Base-by-base conservation (phyloP, 306 rosid genomes). In the Prinsepia uniflora region DNA sequence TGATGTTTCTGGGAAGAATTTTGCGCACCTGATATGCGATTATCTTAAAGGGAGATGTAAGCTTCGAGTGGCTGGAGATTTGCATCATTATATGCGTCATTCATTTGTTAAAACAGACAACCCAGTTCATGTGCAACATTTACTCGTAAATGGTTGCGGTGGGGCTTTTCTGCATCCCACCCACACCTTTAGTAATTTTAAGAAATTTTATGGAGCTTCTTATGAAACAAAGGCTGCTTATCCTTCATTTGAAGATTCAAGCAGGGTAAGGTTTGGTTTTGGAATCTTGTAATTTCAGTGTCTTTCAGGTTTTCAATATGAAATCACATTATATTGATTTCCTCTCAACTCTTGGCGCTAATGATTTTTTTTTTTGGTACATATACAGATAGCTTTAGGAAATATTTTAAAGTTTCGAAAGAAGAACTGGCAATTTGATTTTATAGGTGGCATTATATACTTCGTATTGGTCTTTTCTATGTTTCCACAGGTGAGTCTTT, bases 71-170 rank as follows among this genome's bases (percentile, higher is more conserved):
- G 96, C 99, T 67, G 99, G 99, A 75, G 99, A 95, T 82, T 85
- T 95, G 90, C 99, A 95, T 84, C 99, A 95, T 81, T 95, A 95
- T 85, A 87, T 95, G 96, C 97, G 99, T 45, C 99, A 95, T 87
- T 91, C 99, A 48, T 81, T 75, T 74, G 88, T 84, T 69, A 82
- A 84, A 63, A 87, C 99, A 67, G 92, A 89, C 19, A 96, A 85
- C 15, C 88, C 92, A 73, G 84, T 83, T 61, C 86, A 85, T 60
- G 86, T 85, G 65, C 97, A 83, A 56, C 97, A 95, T 79, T 91
- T 95, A 63, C 82, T 95, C 64, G 91, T 95, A 74, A 95, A 95
- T 85, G 99, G 99, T 57, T 95, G 96, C 72, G 99, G 99, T 73
- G 99, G 99, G 73, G 99, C 99, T 56, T 95, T 95, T 86, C 79